These are phyloP conservation scores for Murraya paniculata DNA, from an alignment of 345 rosid genomes.

Conservation along the genomic window DNA sequence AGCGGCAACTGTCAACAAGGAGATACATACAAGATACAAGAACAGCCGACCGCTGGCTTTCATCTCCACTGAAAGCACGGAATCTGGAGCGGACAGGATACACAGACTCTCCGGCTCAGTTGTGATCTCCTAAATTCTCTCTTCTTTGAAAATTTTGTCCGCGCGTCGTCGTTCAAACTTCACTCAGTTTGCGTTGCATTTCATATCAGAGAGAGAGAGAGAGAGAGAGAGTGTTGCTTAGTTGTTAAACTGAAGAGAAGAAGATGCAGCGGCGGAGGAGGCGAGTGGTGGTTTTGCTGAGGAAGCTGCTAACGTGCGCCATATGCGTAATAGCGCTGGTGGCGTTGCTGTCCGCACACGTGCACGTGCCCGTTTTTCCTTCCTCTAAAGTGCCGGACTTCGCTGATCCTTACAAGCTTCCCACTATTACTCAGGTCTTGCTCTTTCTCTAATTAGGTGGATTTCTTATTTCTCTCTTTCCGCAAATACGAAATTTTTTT, in stretches of 20 bases:
- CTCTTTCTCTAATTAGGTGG: background rate
- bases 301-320: conserved; percentile 59
- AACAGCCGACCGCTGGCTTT: background rate
- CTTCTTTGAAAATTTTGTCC: too few relatives aligned
- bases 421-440: conserved; percentile 33
- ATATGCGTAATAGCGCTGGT: conserved; percentile 47
- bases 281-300: conserved; percentile 37
- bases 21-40: background rate
- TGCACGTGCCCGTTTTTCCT: conserved; percentile 47
- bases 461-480: background rate
- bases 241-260: background rate
- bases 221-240: background rate
- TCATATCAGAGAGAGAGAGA: background rate
- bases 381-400: conserved; percentile 37
- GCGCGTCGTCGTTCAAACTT: background rate
- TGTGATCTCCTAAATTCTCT: background rate
- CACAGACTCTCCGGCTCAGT: background rate
- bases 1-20: background rate
- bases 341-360: conserved; percentile 52
- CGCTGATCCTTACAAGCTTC: conserved; percentile 45
- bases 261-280: conserved; percentile 50
- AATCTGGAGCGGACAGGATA: background rate
- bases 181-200: background rate
- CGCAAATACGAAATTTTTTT: background rate
- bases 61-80: background rate